Base-by-base conservation (phyloP, 805 yeast genomes). In the Starmerella floris region DNA sequence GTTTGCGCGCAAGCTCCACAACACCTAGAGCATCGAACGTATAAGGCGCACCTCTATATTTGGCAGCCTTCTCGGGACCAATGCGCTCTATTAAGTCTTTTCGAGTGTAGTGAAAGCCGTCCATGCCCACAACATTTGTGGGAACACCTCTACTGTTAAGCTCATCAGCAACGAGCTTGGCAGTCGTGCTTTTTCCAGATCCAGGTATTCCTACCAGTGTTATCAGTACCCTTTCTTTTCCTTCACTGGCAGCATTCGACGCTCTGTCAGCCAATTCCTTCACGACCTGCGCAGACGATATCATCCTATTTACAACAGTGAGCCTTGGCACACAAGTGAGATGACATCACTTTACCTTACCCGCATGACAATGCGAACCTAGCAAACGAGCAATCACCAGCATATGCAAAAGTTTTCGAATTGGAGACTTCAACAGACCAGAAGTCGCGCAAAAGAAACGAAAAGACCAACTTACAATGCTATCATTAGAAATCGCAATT, bases 131-230 rank as follows among this genome's bases (percentile, higher is more conserved):
- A n/a, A 47, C 58, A 17, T 36, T 46, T 1, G 61, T 53, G 5
- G 44, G 40, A 22, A 43, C 47, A 25, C 46, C 37, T 34, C 23
- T 37, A 31, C 21, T 44, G 49, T 66, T 72, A n/a, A 77, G 52
- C 5, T 51, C 50, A 4, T 59, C 55, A 27, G 69, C 69, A 5
- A 83, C 61, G 4, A 58, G 42, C 30, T 56, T 55, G 1, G 87
- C 76, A 28, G 77, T 54, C 0, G 93, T 80, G 3, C 87, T 71
- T 57, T 83, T 83, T 0, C 95, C 95, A 1, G 87, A 74, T 5
- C 95, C 95, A 2, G 95, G 94, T 0, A 76, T 68, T 1, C 94
- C 95, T 2, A 77, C 76, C 11, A 84, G 54, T 0, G 79, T 62
- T 9, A 84, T 64, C 16, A 79, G 45, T 2, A 75, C 57, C 9